These are phyloP conservation scores for Chionographis japonica DNA, from an alignment of 106 monocot genomes.

Conservation along the genomic window DNA sequence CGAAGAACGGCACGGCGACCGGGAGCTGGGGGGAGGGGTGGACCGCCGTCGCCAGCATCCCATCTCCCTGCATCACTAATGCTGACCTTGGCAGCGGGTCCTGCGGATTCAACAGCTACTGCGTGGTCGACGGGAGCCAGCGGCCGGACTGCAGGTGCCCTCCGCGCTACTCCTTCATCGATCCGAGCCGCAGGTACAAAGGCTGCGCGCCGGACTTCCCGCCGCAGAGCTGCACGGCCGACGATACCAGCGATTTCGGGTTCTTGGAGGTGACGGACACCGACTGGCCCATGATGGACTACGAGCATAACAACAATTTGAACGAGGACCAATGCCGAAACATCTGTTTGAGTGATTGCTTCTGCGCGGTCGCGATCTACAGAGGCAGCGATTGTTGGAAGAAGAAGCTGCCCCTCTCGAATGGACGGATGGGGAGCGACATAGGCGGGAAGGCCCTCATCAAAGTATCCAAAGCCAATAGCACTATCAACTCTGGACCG, in stretches of 20 bases:
- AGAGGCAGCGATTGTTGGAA: slow-evolving; percentile 7
- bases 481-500: neutral
- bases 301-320: neutral
- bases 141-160: slow-evolving; percentile 8
- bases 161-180: neutral
- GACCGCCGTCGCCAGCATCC: neutral
- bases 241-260: neutral
- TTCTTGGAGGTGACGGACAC: neutral
- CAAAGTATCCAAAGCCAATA: neutral
- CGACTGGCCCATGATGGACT: neutral
- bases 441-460: neutral
- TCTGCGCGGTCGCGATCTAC: slow-evolving; percentile 15
- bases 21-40: neutral
- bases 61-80: neutral
- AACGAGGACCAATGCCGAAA: slow-evolving; percentile 2
- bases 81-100: neutral
- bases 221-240: neutral
- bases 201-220: slow-evolving; percentile 15
- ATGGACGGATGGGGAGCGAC: slow-evolving; percentile 3
- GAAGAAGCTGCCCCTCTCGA: slow-evolving; percentile 22
- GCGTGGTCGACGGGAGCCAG: neutral
- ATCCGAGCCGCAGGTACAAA: neutral
- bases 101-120: slow-evolving; percentile 12
- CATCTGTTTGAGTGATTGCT: slow-evolving; percentile 19
- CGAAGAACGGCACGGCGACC: neutral